Conservation (phyloP, 345 rosid genomes). For the Eucalyptus pumila region DNA sequence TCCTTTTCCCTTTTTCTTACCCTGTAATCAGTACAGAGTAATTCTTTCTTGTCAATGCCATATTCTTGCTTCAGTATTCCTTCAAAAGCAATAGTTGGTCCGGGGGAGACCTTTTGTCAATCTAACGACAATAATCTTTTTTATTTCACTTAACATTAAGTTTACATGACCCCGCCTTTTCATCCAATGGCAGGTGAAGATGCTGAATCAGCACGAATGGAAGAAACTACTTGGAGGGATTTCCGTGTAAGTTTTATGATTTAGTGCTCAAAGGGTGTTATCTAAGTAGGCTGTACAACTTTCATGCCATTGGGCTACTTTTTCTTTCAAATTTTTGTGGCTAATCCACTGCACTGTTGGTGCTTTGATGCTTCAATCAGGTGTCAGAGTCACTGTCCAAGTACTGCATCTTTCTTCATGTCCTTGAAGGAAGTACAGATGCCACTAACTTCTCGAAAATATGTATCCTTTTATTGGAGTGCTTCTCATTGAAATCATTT, state of each 20-base stretch:
- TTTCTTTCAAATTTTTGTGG: background rate
- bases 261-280: background rate
- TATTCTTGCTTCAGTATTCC: background rate
- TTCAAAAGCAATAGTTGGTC: background rate
- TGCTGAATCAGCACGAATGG: constrained; percentile 40
- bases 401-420: constrained; percentile 64
- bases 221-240: constrained; percentile 50
- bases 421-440: constrained; percentile 41
- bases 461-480: constrained; percentile 54
- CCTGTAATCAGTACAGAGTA: background rate
- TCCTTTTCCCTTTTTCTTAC: background rate
- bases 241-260: constrained; percentile 14
- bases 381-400: constrained; percentile 62
- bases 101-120: background rate
- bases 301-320: background rate
- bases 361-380: constrained; percentile 11
- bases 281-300: background rate
- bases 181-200: constrained; percentile 31
- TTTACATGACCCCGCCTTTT: background rate
- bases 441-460: constrained; percentile 63
- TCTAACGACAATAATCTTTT: background rate
- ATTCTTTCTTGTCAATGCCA: background rate
- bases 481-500: background rate
- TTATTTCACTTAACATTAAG: background rate
- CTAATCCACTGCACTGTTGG: background rate